phyloP scores from a whole-genome alignment of 2,329 filamentous ascomycete species.

The Penicillium brevicompactum region DNA sequence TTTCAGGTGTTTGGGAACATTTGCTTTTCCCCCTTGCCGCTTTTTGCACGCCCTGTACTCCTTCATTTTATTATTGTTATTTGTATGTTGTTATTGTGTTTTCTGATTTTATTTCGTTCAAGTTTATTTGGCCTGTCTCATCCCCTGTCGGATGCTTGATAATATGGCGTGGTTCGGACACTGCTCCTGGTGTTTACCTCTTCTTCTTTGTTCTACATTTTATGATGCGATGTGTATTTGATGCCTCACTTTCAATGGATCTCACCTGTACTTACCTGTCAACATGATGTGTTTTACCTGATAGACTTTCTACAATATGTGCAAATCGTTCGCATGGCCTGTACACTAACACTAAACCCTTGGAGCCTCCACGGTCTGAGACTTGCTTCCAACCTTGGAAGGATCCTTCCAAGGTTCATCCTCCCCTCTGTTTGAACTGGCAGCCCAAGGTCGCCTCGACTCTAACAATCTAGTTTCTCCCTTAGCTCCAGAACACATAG shows the following conservation, averaged over 20 bases:
- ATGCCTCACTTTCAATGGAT: constrained; percentile 19
- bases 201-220: constrained; percentile 13
- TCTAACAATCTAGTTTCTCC: no score
- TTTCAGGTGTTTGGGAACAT: constrained; percentile 5
- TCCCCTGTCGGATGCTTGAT: constrained; percentile 8
- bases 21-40: constrained; percentile 8
- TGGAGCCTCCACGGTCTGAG: background rate
- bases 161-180: background rate
- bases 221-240: constrained; percentile 23
- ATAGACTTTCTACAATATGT: background rate
- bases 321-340: constrained; percentile 2
- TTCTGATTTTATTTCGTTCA: constrained; percentile 1
- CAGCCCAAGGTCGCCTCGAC: no score
- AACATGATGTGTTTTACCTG: constrained; percentile 5
- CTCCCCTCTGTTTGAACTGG: no score
- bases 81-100: constrained; percentile 14
- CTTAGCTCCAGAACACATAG: no score
- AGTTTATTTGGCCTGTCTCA: constrained; percentile 8
- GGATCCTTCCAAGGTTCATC: no score
- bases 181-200: constrained; percentile 11
- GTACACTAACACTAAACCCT: constrained; percentile 7
- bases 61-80: constrained; percentile 19
- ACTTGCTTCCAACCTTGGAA: no score
- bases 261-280: constrained; percentile 18
- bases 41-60: constrained; percentile 20